Evolutionary conservation across 176 grass and related monocot genomes (phyloP), one percentile per base, ranked within the genome.

Genomic region (Aegilops longissima): DNA sequence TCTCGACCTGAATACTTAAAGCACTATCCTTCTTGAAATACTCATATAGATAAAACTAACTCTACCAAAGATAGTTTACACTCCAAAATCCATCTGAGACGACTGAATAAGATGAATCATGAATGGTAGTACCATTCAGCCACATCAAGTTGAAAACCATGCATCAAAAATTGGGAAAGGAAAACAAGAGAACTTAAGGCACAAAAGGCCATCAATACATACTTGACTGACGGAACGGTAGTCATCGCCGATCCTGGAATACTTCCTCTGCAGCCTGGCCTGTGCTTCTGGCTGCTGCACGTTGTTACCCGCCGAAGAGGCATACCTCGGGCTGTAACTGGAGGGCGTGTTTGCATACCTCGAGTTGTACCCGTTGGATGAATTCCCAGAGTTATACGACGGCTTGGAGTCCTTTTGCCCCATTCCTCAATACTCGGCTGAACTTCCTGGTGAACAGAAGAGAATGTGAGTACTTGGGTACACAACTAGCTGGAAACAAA

Each of bases 161-260:
- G n/a, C 20, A 75, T 35, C 18, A 56, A 30, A 18, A 29, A 10
- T 18, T 49, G 20, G 18, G 34, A 67, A 35, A 24, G 66, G 16
- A 66, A 73, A 4, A 58, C 11, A 58, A 74, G 20, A 61, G 20
- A 59, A 58, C 2, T 14, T 12, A 36, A 23, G 27, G 36, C 25
- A 75, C 0, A 38, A 39, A n/a, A 81, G 63, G 27, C 5, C 51
- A 74, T 52, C 4, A 14, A 66, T 24, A 42, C 77, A 86, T 90
- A 98, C 97, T 84, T 98, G 97, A 90, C 38, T 84, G 21, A 98
- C 21, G 80, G 97, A 91, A 7, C 76, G 76, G 86, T 93, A 98
- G 70, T 98, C 89, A 61, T 98, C 97, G 5, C 87, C 92, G 27
- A 98, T 98, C 90, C 84, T 91, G 6, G 93, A 85, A 66, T 94